Evolutionary conservation across 345 rosid species (phyloP), one percentile per base, ranked within the genome.

Genomic region (Sapria himalayana): DNA sequence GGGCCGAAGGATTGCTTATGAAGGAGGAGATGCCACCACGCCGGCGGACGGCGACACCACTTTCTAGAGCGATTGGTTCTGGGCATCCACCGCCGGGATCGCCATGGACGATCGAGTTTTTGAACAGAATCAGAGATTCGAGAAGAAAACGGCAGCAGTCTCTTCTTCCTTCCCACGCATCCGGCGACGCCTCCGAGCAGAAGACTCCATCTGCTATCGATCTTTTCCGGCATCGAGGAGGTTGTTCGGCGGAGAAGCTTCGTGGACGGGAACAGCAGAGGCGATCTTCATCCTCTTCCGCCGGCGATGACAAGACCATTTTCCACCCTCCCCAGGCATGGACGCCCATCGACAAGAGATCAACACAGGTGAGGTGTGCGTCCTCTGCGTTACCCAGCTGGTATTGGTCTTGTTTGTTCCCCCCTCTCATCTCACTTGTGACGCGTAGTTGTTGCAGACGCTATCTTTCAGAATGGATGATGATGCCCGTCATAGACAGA

Each of bases 61-160:
- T 73, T 12, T 67, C 74, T 49, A 68, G 57, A 33, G 76, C 93
- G 41, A 60, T 84, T 48, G 70, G 7, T 56, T 71, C 79, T 31
- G 41, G 61, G 33, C 50, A 37, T 51, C 60, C 60, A 45, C 72
- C 55, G 19, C 64, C 64, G 59, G 65, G 76, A 46, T 84, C 95
- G 21, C 93, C 99, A 34, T 91, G 99, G 95, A 80, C 89, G 2
- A 59, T 77, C n/a, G 92, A 75, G 42, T 84, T 84, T 62, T 78
- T 91, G 25, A 91, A 84, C 53, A 63, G 74, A 65, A 62, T 75
- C 41, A 63, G 76, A 54, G 89, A 84, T 59, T 82, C 72, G 63
- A 70, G 80, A 64, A 84, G 64, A 63, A 51, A 56, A 53, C 69
- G 65, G 36, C 76, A 55, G 60, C 77, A 65, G 50, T 50, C 70